A percentile compares a stretch with the other conserved stretches of the same genome.
phyloP scores from a whole-genome alignment of 192 early-diverging fungal genomes.

The Coemansia sp. region DNA sequence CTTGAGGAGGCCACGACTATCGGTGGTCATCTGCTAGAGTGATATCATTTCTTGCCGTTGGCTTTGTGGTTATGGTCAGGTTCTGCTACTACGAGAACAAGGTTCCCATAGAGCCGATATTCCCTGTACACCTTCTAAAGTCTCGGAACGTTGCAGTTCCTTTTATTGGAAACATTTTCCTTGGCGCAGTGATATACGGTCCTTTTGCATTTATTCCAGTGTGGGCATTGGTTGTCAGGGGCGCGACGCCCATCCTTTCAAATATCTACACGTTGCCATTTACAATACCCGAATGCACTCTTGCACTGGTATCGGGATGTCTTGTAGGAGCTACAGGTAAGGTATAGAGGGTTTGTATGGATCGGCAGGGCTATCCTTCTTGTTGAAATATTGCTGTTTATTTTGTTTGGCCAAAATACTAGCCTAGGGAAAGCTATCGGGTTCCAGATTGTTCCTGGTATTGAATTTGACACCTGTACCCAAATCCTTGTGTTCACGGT shows the following conservation, averaged over 20 bases:
- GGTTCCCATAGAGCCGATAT: constrained; percentile 60
- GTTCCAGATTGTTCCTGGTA: constrained; percentile 67
- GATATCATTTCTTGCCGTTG: constrained; percentile 38
- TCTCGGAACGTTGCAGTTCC: constrained; percentile 49
- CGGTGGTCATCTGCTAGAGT: constrained; percentile 67
- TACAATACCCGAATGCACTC: constrained; percentile 67
- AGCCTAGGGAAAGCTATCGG: constrained; percentile 61
- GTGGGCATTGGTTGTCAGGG: constrained; percentile 59
- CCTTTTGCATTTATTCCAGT: constrained; percentile 66
- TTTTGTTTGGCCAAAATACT: constrained; percentile 56
- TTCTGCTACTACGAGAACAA: constrained; percentile 65
- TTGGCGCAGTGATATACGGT: constrained; percentile 56
- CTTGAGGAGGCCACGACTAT: constrained; percentile 79
- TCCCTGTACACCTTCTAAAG: constrained; percentile 61
- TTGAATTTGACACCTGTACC: constrained; percentile 72
- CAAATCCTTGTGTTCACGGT: constrained; percentile 72
- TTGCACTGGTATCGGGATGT: constrained; percentile 64
- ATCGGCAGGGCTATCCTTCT: constrained; percentile 64
- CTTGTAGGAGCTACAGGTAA: constrained; percentile 58
- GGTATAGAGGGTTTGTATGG: constrained; percentile 66
- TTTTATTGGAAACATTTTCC: constrained; percentile 22
- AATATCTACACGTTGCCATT: constrained; percentile 79
- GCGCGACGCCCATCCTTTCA: constrained; percentile 63
- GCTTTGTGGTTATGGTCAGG: constrained; percentile 21
- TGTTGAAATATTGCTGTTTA: constrained; percentile 65